Conservation (phyloP, 2,329 filamentous ascomycete species). For the Aquanectria penicillioides region DNA sequence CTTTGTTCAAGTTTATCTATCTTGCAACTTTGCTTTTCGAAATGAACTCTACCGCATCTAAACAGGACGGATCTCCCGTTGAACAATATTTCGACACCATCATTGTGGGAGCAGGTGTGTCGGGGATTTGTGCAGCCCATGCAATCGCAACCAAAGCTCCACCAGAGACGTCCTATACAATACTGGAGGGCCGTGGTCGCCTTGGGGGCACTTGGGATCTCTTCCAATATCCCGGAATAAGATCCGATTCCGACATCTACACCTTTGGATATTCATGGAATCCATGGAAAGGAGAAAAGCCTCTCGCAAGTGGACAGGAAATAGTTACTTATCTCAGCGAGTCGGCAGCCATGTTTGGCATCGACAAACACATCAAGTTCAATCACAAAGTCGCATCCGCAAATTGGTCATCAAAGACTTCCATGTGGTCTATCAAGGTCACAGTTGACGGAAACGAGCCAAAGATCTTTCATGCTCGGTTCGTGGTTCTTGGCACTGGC, state of each 20-base stretch:
- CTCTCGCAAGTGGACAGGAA: not conserved
- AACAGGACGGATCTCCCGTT: not conserved
- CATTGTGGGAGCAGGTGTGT: conserved; percentile 80
- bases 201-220: conserved; percentile 83
- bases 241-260: conserved; percentile 68
- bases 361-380: conserved; percentile 3
- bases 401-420: conserved; percentile 1
- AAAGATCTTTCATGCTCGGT: not conserved
- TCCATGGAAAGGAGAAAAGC: conserved; percentile 66
- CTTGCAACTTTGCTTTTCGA: not conserved
- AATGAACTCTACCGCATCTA: not conserved
- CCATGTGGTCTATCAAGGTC: not conserved
- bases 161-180: conserved; percentile 62
- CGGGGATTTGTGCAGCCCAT: conserved; percentile 80
- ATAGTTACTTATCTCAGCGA: not conserved
- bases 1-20: no score
- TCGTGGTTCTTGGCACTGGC: not conserved
- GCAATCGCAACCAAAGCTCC: conserved; percentile 62
- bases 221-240: conserved; percentile 78
- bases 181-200: conserved; percentile 72
- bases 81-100: conserved; percentile 56
- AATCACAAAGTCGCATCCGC: not conserved
- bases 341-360: not conserved
- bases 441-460: not conserved
- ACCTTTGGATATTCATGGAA: conserved; percentile 75